These are phyloP conservation scores for Pyrenula aspistea DNA, from an alignment of 495 filamentous ascomycete species.

Conservation along the genomic window DNA sequence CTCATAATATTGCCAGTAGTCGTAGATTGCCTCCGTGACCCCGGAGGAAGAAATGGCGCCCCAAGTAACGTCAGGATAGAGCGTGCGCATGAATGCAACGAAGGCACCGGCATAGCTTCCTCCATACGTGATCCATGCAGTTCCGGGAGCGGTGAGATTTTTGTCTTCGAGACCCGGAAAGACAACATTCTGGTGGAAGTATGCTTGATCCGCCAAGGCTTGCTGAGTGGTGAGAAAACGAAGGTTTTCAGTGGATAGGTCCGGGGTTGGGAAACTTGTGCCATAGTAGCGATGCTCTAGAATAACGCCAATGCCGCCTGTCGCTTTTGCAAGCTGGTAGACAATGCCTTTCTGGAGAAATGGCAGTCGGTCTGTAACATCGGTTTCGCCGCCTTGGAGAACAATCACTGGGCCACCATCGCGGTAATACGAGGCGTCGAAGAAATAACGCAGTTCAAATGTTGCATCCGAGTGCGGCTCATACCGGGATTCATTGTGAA, in stretches of 20 bases:
- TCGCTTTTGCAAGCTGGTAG: constrained; percentile 46
- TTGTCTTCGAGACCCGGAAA: constrained; percentile 52
- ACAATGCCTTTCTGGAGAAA: constrained; percentile 62
- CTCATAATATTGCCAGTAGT: constrained; percentile 63
- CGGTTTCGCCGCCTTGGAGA: constrained; percentile 52
- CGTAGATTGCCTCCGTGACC: constrained; percentile 57
- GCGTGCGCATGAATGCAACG: constrained; percentile 53
- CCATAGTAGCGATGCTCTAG: constrained; percentile 71
- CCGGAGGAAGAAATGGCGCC: constrained; percentile 61
- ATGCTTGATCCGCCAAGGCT: constrained; percentile 57
- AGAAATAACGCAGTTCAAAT: constrained; percentile 61
- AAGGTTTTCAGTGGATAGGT: constrained; percentile 51
- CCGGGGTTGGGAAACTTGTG: constrained; percentile 39
- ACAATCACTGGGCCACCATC: constrained; percentile 63
- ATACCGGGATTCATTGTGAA: constrained; percentile 57
- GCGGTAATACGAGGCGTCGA: constrained; percentile 53
- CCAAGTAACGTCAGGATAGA: constrained; percentile 58
- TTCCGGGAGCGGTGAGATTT: constrained; percentile 42
- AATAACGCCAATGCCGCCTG: constrained; percentile 58
- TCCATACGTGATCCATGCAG: constrained; percentile 59
- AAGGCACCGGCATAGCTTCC: constrained; percentile 66
- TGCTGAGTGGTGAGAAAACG: constrained; percentile 69
- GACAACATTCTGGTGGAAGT: constrained; percentile 55
- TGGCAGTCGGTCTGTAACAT: constrained; percentile 39
- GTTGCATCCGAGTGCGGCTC: constrained; percentile 50